Evolutionary conservation across 495 filamentous ascomycete species (phyloP).

Genomic region (Wilcoxina mikolae): DNA sequence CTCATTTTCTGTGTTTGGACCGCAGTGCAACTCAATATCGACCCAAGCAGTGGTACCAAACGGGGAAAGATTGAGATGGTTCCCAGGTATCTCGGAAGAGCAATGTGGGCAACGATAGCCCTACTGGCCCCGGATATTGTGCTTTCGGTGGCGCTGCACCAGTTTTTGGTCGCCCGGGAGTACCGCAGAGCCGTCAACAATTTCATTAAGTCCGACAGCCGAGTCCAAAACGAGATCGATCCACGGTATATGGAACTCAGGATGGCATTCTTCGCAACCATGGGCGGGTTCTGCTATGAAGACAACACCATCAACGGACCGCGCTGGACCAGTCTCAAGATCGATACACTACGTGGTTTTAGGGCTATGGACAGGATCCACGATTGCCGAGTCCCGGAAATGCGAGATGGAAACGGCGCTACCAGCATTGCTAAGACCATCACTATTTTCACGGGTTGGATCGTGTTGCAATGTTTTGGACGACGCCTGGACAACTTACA

Average conservation of each 20-base stretch:
- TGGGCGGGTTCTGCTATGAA: slow-evolving; percentile 2
- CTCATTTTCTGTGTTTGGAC: slow-evolving; percentile 3
- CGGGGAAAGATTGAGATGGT: neutral
- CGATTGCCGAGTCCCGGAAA: slow-evolving; percentile 4
- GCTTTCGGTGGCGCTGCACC: neutral
- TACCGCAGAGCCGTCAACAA: neutral
- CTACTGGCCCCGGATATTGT: slow-evolving; percentile 3
- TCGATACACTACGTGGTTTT: neutral
- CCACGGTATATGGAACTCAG: neutral
- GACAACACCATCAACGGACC: slow-evolving; percentile 1
- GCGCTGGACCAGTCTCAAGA: neutral
- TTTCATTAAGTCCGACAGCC: too few relatives aligned
- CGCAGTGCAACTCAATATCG: slow-evolving; percentile 1
- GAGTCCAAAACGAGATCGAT: neutral
- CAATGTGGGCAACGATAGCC: neutral
- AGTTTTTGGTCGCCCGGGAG: slow-evolving; percentile 1
- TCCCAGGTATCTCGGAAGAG: neutral
- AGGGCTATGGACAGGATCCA: neutral
- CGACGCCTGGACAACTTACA: neutral
- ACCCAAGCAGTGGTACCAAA: neutral
- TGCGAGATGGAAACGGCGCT: slow-evolving; percentile 7
- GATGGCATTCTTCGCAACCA: slow-evolving; percentile 4
- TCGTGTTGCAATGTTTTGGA: slow-evolving; percentile 1
- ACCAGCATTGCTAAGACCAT: slow-evolving; percentile 3
- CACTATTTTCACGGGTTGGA: neutral